Conservation (phyloP, 257 asterid species). For the Solanum lycopersicoides region DNA sequence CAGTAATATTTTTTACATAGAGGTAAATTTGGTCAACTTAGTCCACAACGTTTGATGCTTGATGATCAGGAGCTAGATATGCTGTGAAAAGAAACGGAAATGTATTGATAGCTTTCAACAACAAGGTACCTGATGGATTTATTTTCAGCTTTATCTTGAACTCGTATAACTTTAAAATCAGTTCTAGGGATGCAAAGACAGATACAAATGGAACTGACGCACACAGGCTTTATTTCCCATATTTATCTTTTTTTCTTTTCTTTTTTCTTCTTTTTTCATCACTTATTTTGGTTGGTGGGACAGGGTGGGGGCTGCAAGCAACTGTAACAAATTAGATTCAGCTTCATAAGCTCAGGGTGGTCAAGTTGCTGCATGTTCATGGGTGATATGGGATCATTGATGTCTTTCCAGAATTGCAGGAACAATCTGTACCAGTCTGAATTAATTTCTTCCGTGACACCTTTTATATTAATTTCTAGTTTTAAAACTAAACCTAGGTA, state of each 20-base stretch:
- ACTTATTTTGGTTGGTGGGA: background rate
- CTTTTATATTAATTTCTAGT: background rate
- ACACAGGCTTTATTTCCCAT: background rate
- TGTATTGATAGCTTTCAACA: conserved; percentile 78
- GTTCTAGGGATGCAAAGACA: background rate
- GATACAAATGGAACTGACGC: background rate
- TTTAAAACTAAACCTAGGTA: background rate
- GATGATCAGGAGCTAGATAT: conserved; percentile 75
- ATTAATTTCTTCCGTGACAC: background rate
- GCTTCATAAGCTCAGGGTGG: background rate
- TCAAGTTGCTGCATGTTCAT: background rate
- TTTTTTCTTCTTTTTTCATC: no score
- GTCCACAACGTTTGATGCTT: conserved; percentile 10
- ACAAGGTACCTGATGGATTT: conserved; percentile 42
- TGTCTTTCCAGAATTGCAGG: background rate
- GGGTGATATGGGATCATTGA: background rate
- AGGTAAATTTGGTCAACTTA: background rate
- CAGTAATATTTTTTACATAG: background rate
- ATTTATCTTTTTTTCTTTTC: background rate
- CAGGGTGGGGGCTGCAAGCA: background rate
- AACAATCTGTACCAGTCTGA: background rate
- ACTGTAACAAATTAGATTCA: background rate
- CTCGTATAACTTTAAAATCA: background rate
- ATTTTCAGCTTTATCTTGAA: background rate
- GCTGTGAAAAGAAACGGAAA: conserved; percentile 90